Evolutionary conservation across 1,139 yeast genomes (phyloP).

Genomic region (Sugiyamaella paludigena): DNA sequence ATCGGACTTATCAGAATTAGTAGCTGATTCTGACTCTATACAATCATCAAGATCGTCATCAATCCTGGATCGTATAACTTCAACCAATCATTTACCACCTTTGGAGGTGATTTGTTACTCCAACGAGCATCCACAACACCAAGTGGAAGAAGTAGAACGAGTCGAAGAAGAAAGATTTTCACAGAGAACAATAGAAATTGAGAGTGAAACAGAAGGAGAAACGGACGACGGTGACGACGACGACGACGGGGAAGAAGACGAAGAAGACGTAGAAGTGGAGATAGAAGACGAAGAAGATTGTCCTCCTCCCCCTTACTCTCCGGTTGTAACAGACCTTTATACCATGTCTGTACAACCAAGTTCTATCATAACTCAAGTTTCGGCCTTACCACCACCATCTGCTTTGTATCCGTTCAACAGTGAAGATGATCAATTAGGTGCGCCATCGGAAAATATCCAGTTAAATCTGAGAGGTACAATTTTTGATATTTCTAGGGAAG

Average conservation of each 20-base stretch:
- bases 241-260: no score
- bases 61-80: background rate
- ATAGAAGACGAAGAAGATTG: slow-evolving; percentile 12
- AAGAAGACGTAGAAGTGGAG: no score
- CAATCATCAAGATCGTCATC: background rate
- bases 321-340: slow-evolving; percentile 27
- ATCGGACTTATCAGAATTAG: no score
- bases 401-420: slow-evolving; percentile 13
- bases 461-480: slow-evolving; percentile 54
- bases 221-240: no score
- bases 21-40: background rate
- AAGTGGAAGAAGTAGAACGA: background rate
- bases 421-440: slow-evolving; percentile 19
- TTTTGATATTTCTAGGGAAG: slow-evolving; percentile 79
- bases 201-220: no score
- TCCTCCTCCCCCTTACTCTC: slow-evolving; percentile 36
- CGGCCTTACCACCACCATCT: slow-evolving; percentile 14
- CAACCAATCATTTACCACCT: background rate
- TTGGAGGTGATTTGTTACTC: no score
- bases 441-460: slow-evolving; percentile 32
- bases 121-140: no score
- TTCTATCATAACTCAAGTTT: slow-evolving; percentile 38
- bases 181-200: no score
- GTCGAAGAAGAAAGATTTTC: background rate
- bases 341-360: slow-evolving; percentile 30